phyloP scores from a whole-genome alignment of 257 asterid species.

The Solanum pinnatisectum region DNA sequence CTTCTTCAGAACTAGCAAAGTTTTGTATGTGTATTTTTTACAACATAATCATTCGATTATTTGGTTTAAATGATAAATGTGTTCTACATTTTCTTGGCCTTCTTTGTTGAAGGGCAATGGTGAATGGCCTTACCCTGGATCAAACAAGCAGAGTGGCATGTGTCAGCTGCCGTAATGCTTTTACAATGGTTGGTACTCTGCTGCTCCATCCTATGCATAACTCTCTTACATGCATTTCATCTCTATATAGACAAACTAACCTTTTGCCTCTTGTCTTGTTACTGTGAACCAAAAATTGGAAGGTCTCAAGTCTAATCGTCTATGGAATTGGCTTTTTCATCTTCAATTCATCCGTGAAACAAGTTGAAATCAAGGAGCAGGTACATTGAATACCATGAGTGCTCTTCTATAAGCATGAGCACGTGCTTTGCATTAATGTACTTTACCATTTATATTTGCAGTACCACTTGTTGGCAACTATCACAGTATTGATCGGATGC shows the following conservation, averaged over 20 bases:
- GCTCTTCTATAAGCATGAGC: background rate
- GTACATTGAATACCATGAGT: slow-evolving; percentile 14
- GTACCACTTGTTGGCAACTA: slow-evolving; percentile 78
- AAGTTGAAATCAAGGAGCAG: slow-evolving; percentile 56
- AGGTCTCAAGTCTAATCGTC: slow-evolving; percentile 77
- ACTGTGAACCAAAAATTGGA: background rate
- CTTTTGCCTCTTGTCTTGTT: background rate
- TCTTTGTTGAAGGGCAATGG: slow-evolving; percentile 68
- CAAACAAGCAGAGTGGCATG: slow-evolving; percentile 82
- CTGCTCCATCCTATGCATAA: background rate
- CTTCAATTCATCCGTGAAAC: slow-evolving; percentile 32
- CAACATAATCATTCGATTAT: background rate
- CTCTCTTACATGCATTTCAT: background rate
- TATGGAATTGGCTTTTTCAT: slow-evolving; percentile 63
- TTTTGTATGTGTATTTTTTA: too few species aligned
- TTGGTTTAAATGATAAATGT: background rate
- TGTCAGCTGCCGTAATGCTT: slow-evolving; percentile 88
- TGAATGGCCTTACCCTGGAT: slow-evolving; percentile 82
- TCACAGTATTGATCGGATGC: slow-evolving; percentile 60
- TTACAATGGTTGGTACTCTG: slow-evolving; percentile 55
- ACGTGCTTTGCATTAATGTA: background rate
- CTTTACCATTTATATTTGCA: slow-evolving; percentile 24
- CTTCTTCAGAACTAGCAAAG: too few species aligned
- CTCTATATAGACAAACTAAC: background rate
- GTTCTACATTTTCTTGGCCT: background rate